Evolutionary conservation across 1,284 basidiomycete species (phyloP).

Genomic region (Cutaneotrichosporon daszewskae): DNA sequence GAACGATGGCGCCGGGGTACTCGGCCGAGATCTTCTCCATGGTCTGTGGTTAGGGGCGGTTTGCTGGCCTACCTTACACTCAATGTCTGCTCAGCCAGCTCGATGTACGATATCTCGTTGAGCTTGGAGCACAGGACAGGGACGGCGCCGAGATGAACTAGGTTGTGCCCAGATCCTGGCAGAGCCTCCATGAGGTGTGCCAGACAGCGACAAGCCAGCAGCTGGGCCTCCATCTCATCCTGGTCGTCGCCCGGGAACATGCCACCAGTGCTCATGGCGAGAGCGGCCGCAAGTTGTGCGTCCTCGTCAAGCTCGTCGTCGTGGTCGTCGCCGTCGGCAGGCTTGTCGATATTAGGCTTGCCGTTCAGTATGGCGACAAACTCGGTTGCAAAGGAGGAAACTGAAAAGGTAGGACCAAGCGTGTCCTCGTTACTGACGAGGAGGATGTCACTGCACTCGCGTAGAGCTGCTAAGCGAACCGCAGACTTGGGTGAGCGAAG

Average conservation of each 20-base stretch:
- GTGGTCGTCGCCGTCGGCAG: slow-evolving; percentile 33
- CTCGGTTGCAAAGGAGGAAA: slow-evolving; percentile 86
- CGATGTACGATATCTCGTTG: slow-evolving; percentile 91
- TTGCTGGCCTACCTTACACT: slow-evolving; percentile 60
- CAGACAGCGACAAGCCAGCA: slow-evolving; percentile 86
- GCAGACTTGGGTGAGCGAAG: slow-evolving; percentile 77
- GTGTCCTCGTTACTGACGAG: slow-evolving; percentile 98
- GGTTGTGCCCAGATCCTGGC: slow-evolving; percentile 85
- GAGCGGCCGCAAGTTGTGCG: slow-evolving; percentile 72
- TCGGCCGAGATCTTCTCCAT: slow-evolving; percentile 96
- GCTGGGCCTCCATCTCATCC: slow-evolving; percentile 75
- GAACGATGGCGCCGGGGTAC: slow-evolving; percentile 86
- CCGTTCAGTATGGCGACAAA: slow-evolving; percentile 89
- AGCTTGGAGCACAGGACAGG: slow-evolving; percentile 91
- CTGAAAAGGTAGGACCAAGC: slow-evolving; percentile 78
- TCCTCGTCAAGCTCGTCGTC: slow-evolving; percentile 60
- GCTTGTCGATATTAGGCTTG: slow-evolving; percentile 48
- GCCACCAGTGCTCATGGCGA: slow-evolving; percentile 53
- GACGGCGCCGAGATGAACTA: slow-evolving; percentile 91
- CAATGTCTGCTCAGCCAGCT: slow-evolving; percentile 90
- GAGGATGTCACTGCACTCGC: slow-evolving; percentile 90
- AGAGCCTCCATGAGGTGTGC: slow-evolving; percentile 96
- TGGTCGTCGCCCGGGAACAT: slow-evolving; percentile 32
- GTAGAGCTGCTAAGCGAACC: slow-evolving; percentile 78
- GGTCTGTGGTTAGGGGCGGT: slow-evolving; percentile 56